These are phyloP conservation scores for Camellia japonica DNA, from an alignment of 148 eudicot species.

Conservation along the genomic window DNA sequence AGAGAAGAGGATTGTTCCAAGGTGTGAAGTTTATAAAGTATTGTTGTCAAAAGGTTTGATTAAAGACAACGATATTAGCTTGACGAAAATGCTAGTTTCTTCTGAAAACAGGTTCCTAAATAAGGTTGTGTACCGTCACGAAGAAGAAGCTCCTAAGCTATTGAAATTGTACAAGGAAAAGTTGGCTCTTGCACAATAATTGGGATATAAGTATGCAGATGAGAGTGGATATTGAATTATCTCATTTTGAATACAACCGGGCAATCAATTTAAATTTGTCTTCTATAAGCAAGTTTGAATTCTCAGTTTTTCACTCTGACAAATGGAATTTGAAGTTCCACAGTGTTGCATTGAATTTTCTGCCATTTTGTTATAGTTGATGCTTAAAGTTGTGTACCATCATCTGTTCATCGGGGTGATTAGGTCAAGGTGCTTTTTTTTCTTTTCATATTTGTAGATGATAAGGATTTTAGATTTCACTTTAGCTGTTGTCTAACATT, in stretches of 20 bases:
- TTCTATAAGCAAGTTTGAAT: neutral
- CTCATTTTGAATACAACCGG: neutral
- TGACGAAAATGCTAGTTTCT: neutral
- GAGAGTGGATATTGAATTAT: neutral
- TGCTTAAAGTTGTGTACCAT: no score
- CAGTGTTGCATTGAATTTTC: neutral
- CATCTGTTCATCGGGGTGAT: no score
- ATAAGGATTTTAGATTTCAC: no score
- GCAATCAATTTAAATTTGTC: neutral
- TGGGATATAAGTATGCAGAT: neutral
- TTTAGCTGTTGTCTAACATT: no score
- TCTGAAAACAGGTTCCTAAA: neutral
- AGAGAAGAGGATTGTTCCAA: conserved; percentile 24
- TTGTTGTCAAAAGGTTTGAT: conserved; percentile 20
- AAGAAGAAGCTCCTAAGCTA: conserved; percentile 18
- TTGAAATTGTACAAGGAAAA: conserved; percentile 14
- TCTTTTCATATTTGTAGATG: no score
- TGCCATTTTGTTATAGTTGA: no score
- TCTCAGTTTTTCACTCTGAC: neutral
- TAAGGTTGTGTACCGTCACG: neutral
- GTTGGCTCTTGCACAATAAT: neutral
- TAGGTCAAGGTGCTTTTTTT: no score
- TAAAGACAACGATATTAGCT: neutral
- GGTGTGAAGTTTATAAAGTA: conserved; percentile 22
- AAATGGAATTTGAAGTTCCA: neutral